Evolutionary conservation across 768 basidiomycete species (phyloP), one percentile per base, ranked within the genome.

Genomic region (Rhodotorula taiwanensis): DNA sequence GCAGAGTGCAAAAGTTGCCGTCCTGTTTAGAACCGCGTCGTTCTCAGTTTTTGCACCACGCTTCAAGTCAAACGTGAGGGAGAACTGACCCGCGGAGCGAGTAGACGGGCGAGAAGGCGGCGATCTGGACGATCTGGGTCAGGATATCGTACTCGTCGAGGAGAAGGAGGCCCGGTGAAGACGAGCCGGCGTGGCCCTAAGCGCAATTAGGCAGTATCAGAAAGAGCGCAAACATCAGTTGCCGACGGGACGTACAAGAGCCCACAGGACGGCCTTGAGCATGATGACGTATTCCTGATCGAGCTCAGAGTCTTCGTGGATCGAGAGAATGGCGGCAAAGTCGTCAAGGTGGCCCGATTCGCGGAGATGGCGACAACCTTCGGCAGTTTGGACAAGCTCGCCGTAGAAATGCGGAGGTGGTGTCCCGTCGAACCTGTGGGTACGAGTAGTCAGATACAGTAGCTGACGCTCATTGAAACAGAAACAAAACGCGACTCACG

Each of bases 381-480:
- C 85, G 59, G 88, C 87, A 5, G 95, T 98, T 76, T 95, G 97
- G 50, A 92, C 86, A 82, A 98, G 88, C 76, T 97, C 94, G 27
- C 94, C 94, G 71, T 97, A 94, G 76, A 99, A 98, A 75, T 99
- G 93, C 3, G 88, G 84, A 4, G 94, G 95, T 18, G 91, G 88
- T 16, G 86, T 85, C 18, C 87, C 87, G 55, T 92, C 91, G 61
- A 88, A 89, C 16, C 36, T 39, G 36, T 16, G 36, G 36, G 16
- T 16, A 39, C n/a, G n/a, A n/a, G n/a, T n/a, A n/a, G n/a, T n/a
- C n/a, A n/a, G n/a, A n/a, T n/a, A n/a, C n/a, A n/a, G n/a, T n/a
- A n/a, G n/a, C n/a, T n/a, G n/a, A n/a, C n/a, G n/a, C n/a, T n/a
- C n/a, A n/a, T n/a, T n/a, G n/a, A n/a, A n/a, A n/a, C n/a, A n/a